Evolutionary conservation across 2,329 filamentous ascomycete species (phyloP).

Genomic region (Penicillium sp.): DNA sequence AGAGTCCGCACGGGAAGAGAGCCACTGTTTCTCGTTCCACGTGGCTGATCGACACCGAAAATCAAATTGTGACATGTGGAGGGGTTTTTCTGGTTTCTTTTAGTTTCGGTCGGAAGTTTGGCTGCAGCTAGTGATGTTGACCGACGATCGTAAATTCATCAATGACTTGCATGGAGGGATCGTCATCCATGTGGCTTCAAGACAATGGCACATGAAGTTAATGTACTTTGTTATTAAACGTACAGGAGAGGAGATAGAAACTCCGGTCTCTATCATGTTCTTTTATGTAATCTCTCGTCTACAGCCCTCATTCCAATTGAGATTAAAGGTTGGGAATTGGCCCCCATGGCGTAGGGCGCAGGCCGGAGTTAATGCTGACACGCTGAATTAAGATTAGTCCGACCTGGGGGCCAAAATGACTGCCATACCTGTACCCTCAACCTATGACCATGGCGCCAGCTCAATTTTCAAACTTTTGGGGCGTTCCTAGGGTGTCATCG

Average conservation of each 20-base stretch:
- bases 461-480: neutral
- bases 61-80: neutral
- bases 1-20: no score
- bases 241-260: neutral
- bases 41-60: conserved; percentile 13
- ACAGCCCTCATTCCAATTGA: neutral
- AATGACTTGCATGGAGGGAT: conserved; percentile 17
- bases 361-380: conserved; percentile 1
- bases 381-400: neutral
- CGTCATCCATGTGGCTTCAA: conserved; percentile 6
- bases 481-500: neutral
- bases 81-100: neutral
- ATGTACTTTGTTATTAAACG: no score
- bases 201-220: no score
- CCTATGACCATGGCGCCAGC: neutral
- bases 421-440: neutral
- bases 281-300: neutral
- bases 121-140: conserved; percentile 6
- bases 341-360: neutral
- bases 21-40: neutral
- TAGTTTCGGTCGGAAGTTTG: neutral
- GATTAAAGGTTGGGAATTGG: neutral
- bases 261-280: neutral
- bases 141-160: conserved; percentile 12
- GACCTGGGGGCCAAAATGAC: conserved; percentile 4